Percentiles rank a stretch among this genome's conserved stretches.
Evolutionary conservation across 1,139 yeast species (phyloP).

Genomic region (Meyerozyma guilliermondii): DNA sequence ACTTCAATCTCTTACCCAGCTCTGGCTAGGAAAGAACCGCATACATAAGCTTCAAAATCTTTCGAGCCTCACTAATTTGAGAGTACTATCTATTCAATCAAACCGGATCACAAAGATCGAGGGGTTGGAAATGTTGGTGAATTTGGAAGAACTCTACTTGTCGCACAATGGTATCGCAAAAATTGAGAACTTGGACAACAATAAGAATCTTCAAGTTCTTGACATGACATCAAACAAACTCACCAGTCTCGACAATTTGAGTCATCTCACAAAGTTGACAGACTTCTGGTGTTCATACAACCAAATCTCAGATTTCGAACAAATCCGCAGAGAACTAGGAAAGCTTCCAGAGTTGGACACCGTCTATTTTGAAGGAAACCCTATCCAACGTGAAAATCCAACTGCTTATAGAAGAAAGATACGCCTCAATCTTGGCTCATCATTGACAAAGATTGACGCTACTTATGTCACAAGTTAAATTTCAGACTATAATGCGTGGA

Average conservation of each 20-base stretch:
- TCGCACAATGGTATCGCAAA: constrained; percentile 78
- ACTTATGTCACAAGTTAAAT: constrained; percentile 48
- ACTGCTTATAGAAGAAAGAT: constrained; percentile 85
- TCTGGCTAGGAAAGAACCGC: constrained; percentile 92
- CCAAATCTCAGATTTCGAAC: constrained; percentile 59
- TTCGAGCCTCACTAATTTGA: constrained; percentile 54
- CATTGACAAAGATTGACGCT: constrained; percentile 87
- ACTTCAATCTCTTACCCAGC: constrained; percentile 56
- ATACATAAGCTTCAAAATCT: constrained; percentile 66
- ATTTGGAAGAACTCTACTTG: constrained; percentile 80
- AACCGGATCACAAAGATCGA: constrained; percentile 77
- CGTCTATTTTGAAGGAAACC: constrained; percentile 94
- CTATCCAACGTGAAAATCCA: constrained; percentile 66
- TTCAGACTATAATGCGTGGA: no score
- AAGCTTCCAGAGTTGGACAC: constrained; percentile 67
- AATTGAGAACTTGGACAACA: constrained; percentile 75
- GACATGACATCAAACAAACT: constrained; percentile 80
- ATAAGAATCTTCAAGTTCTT: constrained; percentile 61
- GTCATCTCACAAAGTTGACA: constrained; percentile 64
- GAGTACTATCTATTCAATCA: constrained; percentile 82
- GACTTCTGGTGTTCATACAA: constrained; percentile 95
- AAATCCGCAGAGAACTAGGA: constrained; percentile 62
- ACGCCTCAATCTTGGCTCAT: constrained; percentile 64
- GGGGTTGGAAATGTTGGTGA: constrained; percentile 67
- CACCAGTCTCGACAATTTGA: constrained; percentile 54